Evolutionary conservation across 805 yeast species (phyloP).

Genomic region (Sporopachydermia lactativora): DNA sequence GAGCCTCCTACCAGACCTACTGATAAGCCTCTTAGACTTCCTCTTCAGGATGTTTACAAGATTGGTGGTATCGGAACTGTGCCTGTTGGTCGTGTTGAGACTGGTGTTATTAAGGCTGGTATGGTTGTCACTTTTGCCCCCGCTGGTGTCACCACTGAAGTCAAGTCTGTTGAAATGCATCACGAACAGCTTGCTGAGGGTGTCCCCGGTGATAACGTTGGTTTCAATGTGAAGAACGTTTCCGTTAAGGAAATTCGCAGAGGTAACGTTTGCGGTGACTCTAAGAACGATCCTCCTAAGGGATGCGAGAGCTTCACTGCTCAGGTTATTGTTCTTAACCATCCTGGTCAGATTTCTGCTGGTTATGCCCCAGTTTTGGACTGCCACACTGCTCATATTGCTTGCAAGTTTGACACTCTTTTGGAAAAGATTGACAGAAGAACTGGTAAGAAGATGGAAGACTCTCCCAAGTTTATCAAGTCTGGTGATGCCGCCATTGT

Average conservation of each 20-base stretch:
- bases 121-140: slow-evolving; percentile 85
- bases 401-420: slow-evolving; percentile 74
- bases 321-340: slow-evolving; percentile 79
- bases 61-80: slow-evolving; percentile 87
- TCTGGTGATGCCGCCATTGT: slow-evolving; percentile 75
- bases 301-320: slow-evolving; percentile 72
- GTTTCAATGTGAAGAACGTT: slow-evolving; percentile 84
- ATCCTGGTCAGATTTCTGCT: slow-evolving; percentile 83
- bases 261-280: slow-evolving; percentile 89
- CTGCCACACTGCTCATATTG: slow-evolving; percentile 90
- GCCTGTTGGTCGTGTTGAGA: slow-evolving; percentile 90
- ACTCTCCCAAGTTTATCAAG: slow-evolving; percentile 64
- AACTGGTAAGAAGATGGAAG: slow-evolving; percentile 85
- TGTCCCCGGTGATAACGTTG: slow-evolving; percentile 85
- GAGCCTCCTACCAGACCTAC: slow-evolving; percentile 74
- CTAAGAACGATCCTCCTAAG: slow-evolving; percentile 79
- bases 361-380: slow-evolving; percentile 89
- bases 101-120: slow-evolving; percentile 86
- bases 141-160: slow-evolving; percentile 82
- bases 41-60: slow-evolving; percentile 86
- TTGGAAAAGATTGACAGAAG: slow-evolving; percentile 81
- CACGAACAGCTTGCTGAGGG: slow-evolving; percentile 71
- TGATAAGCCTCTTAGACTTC: slow-evolving; percentile 80
- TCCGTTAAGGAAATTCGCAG: slow-evolving; percentile 81
- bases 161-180: slow-evolving; percentile 82